A percentile compares a stretch with the other conserved stretches of the same genome.
These are phyloP conservation scores for Trichoderma citrinoviride DNA, from an alignment of 2,329 filamentous ascomycete species.

Conservation along the genomic window DNA sequence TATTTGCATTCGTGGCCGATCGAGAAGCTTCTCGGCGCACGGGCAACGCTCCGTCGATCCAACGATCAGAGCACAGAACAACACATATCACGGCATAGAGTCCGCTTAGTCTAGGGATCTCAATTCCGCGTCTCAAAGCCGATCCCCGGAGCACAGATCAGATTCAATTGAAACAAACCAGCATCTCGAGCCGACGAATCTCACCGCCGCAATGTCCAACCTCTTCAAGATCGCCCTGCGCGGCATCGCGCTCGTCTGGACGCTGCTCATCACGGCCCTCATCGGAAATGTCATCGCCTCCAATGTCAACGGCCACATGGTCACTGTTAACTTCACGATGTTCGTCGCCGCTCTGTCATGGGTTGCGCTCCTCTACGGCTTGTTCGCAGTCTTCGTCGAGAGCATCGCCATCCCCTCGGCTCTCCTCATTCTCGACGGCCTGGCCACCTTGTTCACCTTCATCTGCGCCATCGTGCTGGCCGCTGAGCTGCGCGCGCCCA, in stretches of 20 bases:
- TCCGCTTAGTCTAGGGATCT: neutral
- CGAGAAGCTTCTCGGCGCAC: neutral
- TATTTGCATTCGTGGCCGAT: neutral
- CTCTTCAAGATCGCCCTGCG: constrained; percentile 49
- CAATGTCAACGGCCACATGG: constrained; percentile 44
- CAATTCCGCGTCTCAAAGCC: neutral
- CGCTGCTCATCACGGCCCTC: constrained; percentile 53
- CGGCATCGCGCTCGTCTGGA: constrained; percentile 49
- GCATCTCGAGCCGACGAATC: neutral
- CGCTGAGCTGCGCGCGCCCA: constrained; percentile 64
- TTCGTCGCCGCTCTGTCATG: constrained; percentile 67
- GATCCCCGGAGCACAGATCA: neutral
- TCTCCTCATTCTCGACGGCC: constrained; percentile 54
- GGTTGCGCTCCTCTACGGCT: constrained; percentile 62
- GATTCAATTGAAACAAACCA: neutral
- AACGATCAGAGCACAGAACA: neutral
- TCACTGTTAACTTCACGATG: constrained; percentile 62
- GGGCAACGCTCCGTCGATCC: neutral
- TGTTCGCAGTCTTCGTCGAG: constrained; percentile 55
- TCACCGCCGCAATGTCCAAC: constrained; percentile 30
- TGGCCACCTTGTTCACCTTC: constrained; percentile 66
- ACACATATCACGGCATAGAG: neutral
- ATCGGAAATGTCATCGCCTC: constrained; percentile 57
- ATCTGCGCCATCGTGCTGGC: constrained; percentile 68
- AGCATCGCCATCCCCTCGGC: constrained; percentile 51